Evolutionary conservation across 1,284 basidiomycete species (phyloP).

Genomic region (Microbotryum violaceum): DNA sequence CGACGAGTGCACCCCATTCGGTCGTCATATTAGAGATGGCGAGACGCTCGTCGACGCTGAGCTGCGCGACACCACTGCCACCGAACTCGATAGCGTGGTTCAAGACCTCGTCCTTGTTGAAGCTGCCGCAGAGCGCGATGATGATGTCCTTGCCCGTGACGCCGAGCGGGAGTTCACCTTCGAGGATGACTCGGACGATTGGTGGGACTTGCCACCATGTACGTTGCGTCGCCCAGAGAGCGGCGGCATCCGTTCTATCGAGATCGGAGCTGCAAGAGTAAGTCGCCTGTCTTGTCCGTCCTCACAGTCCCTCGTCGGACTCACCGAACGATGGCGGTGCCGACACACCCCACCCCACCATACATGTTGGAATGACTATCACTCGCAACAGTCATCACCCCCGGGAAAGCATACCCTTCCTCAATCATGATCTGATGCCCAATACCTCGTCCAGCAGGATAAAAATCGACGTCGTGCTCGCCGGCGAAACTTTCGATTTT

Average conservation of each 20-base stretch:
- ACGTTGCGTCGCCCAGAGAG: slow-evolving; percentile 96
- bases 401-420: slow-evolving; percentile 92
- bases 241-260: slow-evolving; percentile 61
- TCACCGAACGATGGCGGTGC: slow-evolving; percentile 72
- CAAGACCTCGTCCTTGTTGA: slow-evolving; percentile 94
- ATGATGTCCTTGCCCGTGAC: slow-evolving; percentile 99
- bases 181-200: slow-evolving; percentile 90
- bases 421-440: slow-evolving; percentile 93
- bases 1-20: slow-evolving; percentile 95
- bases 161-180: slow-evolving; percentile 70
- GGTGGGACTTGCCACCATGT: slow-evolving; percentile 99
- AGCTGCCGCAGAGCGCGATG: slow-evolving; percentile 89
- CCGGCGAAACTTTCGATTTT: slow-evolving; percentile 88
- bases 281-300: slow-evolving; percentile 32
- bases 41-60: slow-evolving; percentile 84
- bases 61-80: slow-evolving; percentile 74
- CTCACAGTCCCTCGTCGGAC: slow-evolving; percentile 1
- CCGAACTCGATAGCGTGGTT: slow-evolving; percentile 95
- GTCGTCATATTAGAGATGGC: slow-evolving; percentile 99
- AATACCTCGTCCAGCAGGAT: slow-evolving; percentile 95
- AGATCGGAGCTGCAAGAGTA: slow-evolving; percentile 8
- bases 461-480: slow-evolving; percentile 82
- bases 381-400: slow-evolving; percentile 70
- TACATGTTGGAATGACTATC: slow-evolving; percentile 99
- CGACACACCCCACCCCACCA: slow-evolving; percentile 92